Base-by-base conservation (phyloP, 1,284 basidiomycete genomes). In the Earliella scabrosa region DNA sequence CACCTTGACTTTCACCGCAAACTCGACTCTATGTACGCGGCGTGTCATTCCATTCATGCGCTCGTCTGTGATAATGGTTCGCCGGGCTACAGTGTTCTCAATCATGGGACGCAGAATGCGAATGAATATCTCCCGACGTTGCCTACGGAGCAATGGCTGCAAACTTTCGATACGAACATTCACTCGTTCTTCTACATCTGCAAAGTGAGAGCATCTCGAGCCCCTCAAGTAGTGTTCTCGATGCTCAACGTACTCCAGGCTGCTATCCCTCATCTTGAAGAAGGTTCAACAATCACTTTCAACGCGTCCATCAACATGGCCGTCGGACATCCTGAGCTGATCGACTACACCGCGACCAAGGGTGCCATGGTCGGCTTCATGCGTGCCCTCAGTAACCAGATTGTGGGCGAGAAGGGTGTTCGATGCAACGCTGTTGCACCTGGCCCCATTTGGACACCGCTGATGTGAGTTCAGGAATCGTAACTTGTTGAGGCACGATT, bases 271-370 rank as follows among this genome's bases (percentile, higher is more conserved):
- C 71, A 76, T 54, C 75, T 81, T 66, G 70, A 73, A 4, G 68
- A 72, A 60, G 79, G 79, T 18, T 66, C 70, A 16, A 72, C 75
- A 21, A 83, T 85, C 66, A 76, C 80, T 65, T 80, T 81, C 72
- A 81, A 80, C 63, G 75, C 76, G 0, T 77, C 73, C 52, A 76
- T 82, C 65, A 82, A 81, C 66, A 70, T 77, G 18, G 80, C 77
- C 55, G 71, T 81, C 29, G 82, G 82, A 0, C 79, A 83, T 61
- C 80, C 81, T 1, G 72, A 81, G 61, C 72, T 84, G 24, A 66
- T 84, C 40, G 82, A 85, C 67, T 85, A 83, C 66, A 81, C 81
- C 16, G 69, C 80, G 1, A 82, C 82, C 18, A 84, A 83, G 66
- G 82, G 82, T n/a, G 78, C 81, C 7, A 80, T 81, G 43, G 71